phyloP scores from a whole-genome alignment of 305 asterid genomes.

The Fraxinus sp. region DNA sequence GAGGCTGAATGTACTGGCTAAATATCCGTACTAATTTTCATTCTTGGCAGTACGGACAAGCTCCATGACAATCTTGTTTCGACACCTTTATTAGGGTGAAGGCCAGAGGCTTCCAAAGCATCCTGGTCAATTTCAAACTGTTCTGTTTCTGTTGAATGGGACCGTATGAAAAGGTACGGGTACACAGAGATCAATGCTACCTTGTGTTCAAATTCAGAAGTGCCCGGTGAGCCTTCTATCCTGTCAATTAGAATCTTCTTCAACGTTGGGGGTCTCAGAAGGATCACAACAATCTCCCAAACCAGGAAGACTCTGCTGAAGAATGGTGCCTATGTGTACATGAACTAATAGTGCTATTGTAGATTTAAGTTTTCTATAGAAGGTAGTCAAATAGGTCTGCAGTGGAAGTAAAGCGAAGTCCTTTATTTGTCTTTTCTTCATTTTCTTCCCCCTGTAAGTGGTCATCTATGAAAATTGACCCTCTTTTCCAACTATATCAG shows the following conservation, averaged over 20 bases:
- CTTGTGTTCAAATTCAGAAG: slow-evolving; percentile 40
- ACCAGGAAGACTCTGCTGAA: slow-evolving; percentile 58
- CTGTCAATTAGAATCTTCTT: slow-evolving; percentile 51
- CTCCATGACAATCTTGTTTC: slow-evolving; percentile 52
- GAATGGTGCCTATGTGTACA: slow-evolving; percentile 57
- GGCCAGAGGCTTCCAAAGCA: slow-evolving; percentile 31
- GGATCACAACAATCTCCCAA: slow-evolving; percentile 44
- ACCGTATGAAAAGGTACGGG: slow-evolving; percentile 41
- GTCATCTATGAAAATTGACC: slow-evolving; percentile 30
- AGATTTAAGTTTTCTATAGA: slow-evolving; percentile 42
- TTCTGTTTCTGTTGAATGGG: slow-evolving; percentile 18
- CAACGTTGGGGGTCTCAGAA: slow-evolving; percentile 44
- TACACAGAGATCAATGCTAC: slow-evolving; percentile 57
- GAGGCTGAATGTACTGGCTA: slow-evolving; percentile 58
- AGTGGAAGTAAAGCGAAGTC: slow-evolving; percentile 19
- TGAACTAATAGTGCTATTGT: slow-evolving; percentile 61
- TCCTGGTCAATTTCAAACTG: slow-evolving; percentile 27
- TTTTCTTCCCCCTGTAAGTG: neutral
- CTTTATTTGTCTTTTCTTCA: neutral
- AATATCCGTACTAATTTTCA: slow-evolving; percentile 53
- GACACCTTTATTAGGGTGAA: slow-evolving; percentile 45
- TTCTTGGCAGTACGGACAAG: slow-evolving; percentile 34
- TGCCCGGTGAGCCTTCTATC: slow-evolving; percentile 19
- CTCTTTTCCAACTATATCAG: slow-evolving; percentile 34
- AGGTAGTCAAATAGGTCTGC: neutral